A percentile compares a stretch with the other conserved stretches of the same genome.
Evolutionary conservation across 768 basidiomycete species (phyloP).

Genomic region (Pilatotrama ljubarskyi): DNA sequence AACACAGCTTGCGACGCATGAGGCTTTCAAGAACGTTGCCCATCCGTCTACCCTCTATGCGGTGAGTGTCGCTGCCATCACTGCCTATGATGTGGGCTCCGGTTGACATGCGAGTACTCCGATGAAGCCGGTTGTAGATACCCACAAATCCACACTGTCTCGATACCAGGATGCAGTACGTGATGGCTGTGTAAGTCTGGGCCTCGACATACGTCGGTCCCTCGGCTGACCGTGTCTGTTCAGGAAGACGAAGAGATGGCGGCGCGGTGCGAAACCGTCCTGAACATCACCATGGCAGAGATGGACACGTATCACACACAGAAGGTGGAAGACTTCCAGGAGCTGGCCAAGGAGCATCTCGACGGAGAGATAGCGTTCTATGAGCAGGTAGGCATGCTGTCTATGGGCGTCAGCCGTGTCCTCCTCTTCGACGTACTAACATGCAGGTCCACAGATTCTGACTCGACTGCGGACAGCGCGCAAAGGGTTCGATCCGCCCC

Average conservation of each 20-base stretch:
- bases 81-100: neutral
- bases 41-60: constrained; percentile 75
- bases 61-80: constrained; percentile 37
- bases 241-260: constrained; percentile 66
- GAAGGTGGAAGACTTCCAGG: constrained; percentile 68
- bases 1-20: constrained; percentile 73
- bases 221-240: neutral
- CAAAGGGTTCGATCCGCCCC: constrained; percentile 48
- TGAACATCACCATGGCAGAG: constrained; percentile 88
- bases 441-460: constrained; percentile 45
- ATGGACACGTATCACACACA: constrained; percentile 78
- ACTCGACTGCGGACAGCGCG: constrained; percentile 59
- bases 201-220: neutral
- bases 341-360: constrained; percentile 62
- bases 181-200: constrained; percentile 36
- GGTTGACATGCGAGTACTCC: neutral
- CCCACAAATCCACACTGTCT: constrained; percentile 66
- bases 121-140: constrained; percentile 66
- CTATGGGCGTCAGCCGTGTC: neutral
- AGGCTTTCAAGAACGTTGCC: constrained; percentile 71
- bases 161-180: constrained; percentile 59
- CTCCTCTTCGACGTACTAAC: neutral
- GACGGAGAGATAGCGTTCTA: constrained; percentile 78
- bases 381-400: constrained; percentile 52
- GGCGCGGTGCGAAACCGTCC: constrained; percentile 80